A percentile compares a stretch with the other conserved stretches of the same genome.
phyloP scores from a whole-genome alignment of 179 eudicot genomes.

The Heliamphora pulchella region DNA sequence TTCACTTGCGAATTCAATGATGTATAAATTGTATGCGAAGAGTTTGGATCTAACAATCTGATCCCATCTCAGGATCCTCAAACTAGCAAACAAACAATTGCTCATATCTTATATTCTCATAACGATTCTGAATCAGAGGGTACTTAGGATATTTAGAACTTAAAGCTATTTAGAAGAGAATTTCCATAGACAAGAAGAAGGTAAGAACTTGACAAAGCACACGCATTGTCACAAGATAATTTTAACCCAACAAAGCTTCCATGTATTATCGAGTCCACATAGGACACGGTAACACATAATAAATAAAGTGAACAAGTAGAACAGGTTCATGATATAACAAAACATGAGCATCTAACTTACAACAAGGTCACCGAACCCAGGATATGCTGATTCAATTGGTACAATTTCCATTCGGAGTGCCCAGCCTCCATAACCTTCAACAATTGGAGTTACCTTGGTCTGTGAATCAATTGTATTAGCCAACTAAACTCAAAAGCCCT shows the following conservation, averaged over 20 bases:
- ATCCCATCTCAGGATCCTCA: neutral
- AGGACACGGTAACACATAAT: neutral
- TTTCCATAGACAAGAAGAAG: neutral
- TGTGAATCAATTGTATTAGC: conserved; percentile 28
- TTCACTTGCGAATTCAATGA: neutral
- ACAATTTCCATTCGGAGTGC: conserved; percentile 97
- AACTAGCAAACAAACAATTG: neutral
- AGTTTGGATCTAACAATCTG: neutral
- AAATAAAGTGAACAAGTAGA: neutral
- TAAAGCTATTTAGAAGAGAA: neutral
- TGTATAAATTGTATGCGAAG: neutral
- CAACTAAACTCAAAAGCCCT: neutral
- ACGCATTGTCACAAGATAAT: neutral
- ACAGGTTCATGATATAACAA: neutral
- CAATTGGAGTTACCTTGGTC: conserved; percentile 98
- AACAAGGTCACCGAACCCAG: conserved; percentile 96
- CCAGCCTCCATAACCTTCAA: conserved; percentile 99
- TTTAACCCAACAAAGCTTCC: neutral
- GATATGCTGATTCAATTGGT: conserved; percentile 95
- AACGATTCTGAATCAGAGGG: neutral
- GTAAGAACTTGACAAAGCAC: neutral
- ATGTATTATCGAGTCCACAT: conserved; percentile 1
- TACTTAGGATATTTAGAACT: neutral
- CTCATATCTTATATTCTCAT: conserved; percentile 2
- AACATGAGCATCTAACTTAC: conserved; percentile 40